Base-by-base conservation (phyloP, 2,329 filamentous ascomycete species). In the Curvularia hawaiiensis region DNA sequence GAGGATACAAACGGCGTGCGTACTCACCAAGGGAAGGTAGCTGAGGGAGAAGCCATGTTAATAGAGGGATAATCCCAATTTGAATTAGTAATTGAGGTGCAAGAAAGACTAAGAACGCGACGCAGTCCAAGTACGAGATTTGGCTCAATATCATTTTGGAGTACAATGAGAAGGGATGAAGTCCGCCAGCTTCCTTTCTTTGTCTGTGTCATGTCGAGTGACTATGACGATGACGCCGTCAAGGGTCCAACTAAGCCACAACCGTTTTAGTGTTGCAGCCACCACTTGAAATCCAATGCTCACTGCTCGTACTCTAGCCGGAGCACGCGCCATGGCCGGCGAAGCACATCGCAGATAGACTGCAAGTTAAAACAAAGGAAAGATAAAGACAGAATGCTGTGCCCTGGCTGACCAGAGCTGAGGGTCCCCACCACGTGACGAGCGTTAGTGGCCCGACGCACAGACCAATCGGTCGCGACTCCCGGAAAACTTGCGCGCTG, bases 91-190 rank as follows among this genome's bases (percentile, higher is more conserved):
- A 79, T 75, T 93, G 89, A 3, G 89, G 90, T 3, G 86, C 79
- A 14, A 94, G 83, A 67, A 91, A 88, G 41, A 88, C 50, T 48
- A 90, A 82, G 70, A 93, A 95, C 56, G 88, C 85, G 30, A 89
- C 56, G 78, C 90, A 92, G 78, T 95, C 91, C 28, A 92, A 73
- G 75, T 89, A 89, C 7, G 88, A 91, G 44, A 95, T 85, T 56
- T 89, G 87, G 35, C 85, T 84, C 41, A 95, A 80, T 58, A 92
- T 88, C 89, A 93, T 92, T 61, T 58, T 67, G 33, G 52, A 18
- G 48, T 57, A n/a, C 26, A 11, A 24, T 35, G 43, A 18, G 35
- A 54, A 53, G 44, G 33, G 35, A 31, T 44, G 41, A 41, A 33
- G 39, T 44, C 26, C 18, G 41, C 20, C 28, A 41, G 39, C 45